Evolutionary conservation across 2,329 filamentous ascomycete genomes (phyloP), one percentile per base, ranked within the genome.

Genomic region (Phialemoniopsis sp.): DNA sequence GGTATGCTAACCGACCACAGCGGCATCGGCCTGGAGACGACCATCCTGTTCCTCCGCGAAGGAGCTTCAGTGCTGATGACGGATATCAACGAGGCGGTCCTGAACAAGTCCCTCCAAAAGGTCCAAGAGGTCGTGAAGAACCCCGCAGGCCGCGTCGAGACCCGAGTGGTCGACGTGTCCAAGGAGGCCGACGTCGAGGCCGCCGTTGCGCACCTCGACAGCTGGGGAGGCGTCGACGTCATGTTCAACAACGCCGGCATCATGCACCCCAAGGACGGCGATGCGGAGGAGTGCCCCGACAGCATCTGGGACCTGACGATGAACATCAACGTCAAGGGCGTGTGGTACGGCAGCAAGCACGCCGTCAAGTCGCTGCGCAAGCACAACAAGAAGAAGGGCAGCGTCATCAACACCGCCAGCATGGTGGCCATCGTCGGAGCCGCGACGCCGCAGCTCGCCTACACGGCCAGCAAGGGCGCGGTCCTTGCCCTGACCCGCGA

Each of bases 211-310:
- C 67, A 77, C 8, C 67, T 90, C 44, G 89, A 95, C 62, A 59
- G 78, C 40, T 93, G 87, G 85, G 89, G 89, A 54, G 89, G 89
- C 33, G 67, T 90, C 4, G 89, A 95, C 60, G 72, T 95, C 58
- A 87, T 95, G 54, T 95, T 95, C 81, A 95, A 95, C 79, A 95
- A 95, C 62, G 89, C 89, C 18, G 89, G 89, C 38, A 95, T 95
- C 63, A 95, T 95, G 89, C 89, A 95, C 67, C 82, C 80, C 37
- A 73, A 85, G 39, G 84, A 88, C 60, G 81, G 78, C 54, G 82
- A 88, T 60, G 88, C 89, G 35, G 70, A 94, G 59, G 78, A 85
- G 60, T 95, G 89, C 2, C 81, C 87, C 36, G 88, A 95, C 68
- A 81, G 80, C 54, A 89, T 95, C 68, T 95, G 89, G 89, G 88